Evolutionary conservation across 2,329 filamentous ascomycete genomes (phyloP), one percentile per base, ranked within the genome.

Genomic region (Penicillium sp.): DNA sequence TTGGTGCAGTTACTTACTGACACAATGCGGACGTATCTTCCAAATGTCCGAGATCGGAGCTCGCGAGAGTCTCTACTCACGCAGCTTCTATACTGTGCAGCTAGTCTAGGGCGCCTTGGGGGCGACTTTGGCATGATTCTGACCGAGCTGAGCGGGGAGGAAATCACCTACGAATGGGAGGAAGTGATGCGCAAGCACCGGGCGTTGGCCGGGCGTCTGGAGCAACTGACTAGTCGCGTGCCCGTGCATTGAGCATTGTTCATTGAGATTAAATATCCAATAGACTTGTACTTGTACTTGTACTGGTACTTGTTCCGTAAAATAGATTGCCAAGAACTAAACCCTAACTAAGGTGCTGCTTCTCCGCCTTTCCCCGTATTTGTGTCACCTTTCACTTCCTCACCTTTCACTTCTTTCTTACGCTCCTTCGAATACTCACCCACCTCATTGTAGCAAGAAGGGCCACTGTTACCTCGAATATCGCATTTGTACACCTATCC

Each of bases 81-180:
- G 0, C 92, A 97, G 67, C 88, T 96, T 0, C 74, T 97, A 7
- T 97, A 96, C 70, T 95, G 90, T 61, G 91, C 92, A 0, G 88
- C 89, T 40, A 96, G 91, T 71, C 74, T 98, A 42, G 92, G 92
- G 0, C 81, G 93, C 41, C 74, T 97, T 0, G 93, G 93, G 2
- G 91, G 89, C 1, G 93, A 98, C 68, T 98, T 98, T 70, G 87
- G 91, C 48, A 81, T 95, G 75, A 81, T 96, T 57, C 78, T 97
- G 50, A 89, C 90, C 0, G 63, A 82, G 32, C 62, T 85, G 8
- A 75, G 75, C 29, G 63, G 68, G 58, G 59, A 75, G n/a, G 65
- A 66, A 74, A 80, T 53, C 84, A 55, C 46, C 25, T 67, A 64
- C 29, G 71, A 95, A 70, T 96, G 91, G 91, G 87, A 90, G 32